Conservation (phyloP, 1,284 basidiomycete species). For the Takashimella tepidaria region DNA sequence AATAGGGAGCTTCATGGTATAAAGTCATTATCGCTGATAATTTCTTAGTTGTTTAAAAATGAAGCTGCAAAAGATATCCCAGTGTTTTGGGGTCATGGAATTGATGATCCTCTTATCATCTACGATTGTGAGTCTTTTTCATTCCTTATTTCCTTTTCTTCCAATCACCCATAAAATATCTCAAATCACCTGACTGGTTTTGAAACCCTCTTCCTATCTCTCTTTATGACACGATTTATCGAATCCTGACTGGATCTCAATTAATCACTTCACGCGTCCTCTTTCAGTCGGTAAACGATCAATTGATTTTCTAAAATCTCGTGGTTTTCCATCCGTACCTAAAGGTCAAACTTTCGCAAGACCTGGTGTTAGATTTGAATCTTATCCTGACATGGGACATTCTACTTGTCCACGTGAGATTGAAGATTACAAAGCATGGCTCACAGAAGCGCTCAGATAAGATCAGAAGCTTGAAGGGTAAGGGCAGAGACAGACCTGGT, state of each 20-base stretch:
- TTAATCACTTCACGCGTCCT: neutral
- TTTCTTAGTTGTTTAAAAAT: neutral
- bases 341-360: conserved; percentile 33
- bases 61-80: conserved; percentile 54
- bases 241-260: neutral
- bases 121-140: conserved; percentile 44
- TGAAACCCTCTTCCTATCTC: too few species aligned
- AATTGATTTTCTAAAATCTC: conserved; percentile 53
- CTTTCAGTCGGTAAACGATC: conserved; percentile 51
- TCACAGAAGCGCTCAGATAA: conserved; percentile 35
- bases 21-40: too few species aligned
- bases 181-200: too few species aligned
- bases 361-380: conserved; percentile 49
- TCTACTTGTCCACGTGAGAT: conserved; percentile 60
- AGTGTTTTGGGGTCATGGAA: conserved; percentile 84
- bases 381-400: conserved; percentile 55
- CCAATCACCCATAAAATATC: too few species aligned
- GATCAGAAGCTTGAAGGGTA: too few species aligned
- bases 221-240: too few species aligned
- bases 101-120: conserved; percentile 66
- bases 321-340: conserved; percentile 52
- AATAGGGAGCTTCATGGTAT: neutral
- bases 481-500: too few species aligned
- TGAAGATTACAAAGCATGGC: conserved; percentile 53
- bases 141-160: neutral